Conservation (phyloP, 192 early-diverging fungal genomes). For the Rhizoclosmatium globosum region DNA sequence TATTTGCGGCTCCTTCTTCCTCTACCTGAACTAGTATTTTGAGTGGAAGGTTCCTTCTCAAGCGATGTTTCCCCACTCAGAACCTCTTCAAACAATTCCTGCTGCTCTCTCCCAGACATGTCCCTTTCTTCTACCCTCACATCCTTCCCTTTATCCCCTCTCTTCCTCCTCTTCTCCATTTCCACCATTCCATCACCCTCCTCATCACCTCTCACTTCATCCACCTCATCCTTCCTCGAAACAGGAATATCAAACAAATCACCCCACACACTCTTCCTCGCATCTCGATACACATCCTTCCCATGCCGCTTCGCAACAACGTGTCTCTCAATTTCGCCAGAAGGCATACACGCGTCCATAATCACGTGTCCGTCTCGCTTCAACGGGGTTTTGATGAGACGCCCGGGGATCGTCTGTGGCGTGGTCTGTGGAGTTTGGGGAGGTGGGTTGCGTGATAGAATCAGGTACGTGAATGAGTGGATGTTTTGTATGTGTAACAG, state of each 20-base stretch:
- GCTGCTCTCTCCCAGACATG: too few relatives aligned
- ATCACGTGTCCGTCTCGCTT: constrained; percentile 16
- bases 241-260: constrained; percentile 6
- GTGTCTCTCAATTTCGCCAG: not conserved
- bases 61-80: too few relatives aligned
- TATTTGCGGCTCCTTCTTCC: too few relatives aligned
- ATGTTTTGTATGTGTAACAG: not conserved
- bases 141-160: too few relatives aligned
- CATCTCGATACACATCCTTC: not conserved
- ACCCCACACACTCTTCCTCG: constrained; percentile 25
- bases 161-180: too few relatives aligned
- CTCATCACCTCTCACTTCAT: not conserved
- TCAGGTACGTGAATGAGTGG: not conserved
- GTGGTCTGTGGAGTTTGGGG: not conserved
- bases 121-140: too few relatives aligned
- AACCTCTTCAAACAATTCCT: too few relatives aligned
- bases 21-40: too few relatives aligned
- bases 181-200: too few relatives aligned
- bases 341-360: constrained; percentile 18
- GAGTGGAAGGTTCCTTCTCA: too few relatives aligned
- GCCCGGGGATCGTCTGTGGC: not conserved
- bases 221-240: not conserved
- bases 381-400: constrained; percentile 5
- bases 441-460: not conserved
- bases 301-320: constrained; percentile 12